Evolutionary conservation across 257 asterid species (phyloP), one percentile per base, ranked within the genome.

Genomic region (Solanum pennellii): DNA sequence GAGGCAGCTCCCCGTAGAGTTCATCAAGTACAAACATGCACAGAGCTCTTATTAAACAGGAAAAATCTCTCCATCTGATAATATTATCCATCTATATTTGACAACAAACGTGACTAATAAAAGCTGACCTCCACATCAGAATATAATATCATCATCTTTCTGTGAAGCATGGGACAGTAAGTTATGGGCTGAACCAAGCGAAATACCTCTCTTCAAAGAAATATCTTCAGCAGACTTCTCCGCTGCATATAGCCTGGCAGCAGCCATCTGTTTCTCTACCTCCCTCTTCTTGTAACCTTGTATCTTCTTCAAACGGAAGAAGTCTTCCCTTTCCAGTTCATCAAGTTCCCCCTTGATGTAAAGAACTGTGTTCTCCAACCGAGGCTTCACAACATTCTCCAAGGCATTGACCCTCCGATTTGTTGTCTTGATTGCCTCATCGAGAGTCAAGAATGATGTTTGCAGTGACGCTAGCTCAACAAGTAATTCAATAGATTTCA

Each of bases 361-460:
- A 69, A n/a, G 84, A 56, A 92, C 87, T 25, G 94, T 92, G 86
- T 92, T 92, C 89, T 92, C 94, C 69, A 92, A 71, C 85, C 92
- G 90, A 60, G 94, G 94, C 84, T 90, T 92, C 77, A 92, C 94
- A 13, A 90, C 94, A 83, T 76, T 92, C 88, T 92, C 94, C 83
- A 92, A 89, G 20, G 94, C 94, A 72, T 92, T 92, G 82, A 92
- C 94, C 89, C 94, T 92, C 49, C 94, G 94, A 15, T 90, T 92
- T 72, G 94, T 92, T 49, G 92, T 92, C 90, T 92, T 92, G 84
- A 90, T 92, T 33, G 94, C 92, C 73, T 90, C 94, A 86, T 92
- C 94, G 10, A 92, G 94, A 29, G 94, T 92, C 91, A 92, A 87
- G 84, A 92, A 92, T 45, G 94, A 92, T 68, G 94, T 92, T 84